These are phyloP conservation scores for Phialemonium atrogriseum DNA, from an alignment of 2,329 filamentous ascomycete species.

Conservation along the genomic window DNA sequence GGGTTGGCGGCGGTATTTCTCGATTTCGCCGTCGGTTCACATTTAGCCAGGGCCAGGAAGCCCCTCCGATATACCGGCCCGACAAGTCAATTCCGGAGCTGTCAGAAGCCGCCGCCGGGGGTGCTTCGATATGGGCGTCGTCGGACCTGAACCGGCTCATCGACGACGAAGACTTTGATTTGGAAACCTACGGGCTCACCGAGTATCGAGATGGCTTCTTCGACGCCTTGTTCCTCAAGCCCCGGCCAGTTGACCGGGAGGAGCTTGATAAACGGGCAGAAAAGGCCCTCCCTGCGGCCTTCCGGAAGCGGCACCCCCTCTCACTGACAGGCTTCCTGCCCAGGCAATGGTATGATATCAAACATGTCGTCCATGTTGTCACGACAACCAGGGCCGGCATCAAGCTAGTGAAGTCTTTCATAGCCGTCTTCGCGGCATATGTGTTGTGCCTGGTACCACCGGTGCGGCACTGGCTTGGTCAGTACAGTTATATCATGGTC, in stretches of 20 bases:
- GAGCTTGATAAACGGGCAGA: conserved; percentile 32
- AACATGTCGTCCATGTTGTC: conserved; percentile 29
- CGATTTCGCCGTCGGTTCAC: conserved; percentile 1
- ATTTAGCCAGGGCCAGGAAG: not conserved
- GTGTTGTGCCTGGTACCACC: conserved; percentile 43
- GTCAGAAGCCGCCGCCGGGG: not conserved
- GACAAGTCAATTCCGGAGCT: not conserved
- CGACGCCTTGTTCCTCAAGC: conserved; percentile 37
- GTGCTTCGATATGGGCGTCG: conserved; percentile 2
- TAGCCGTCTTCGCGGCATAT: conserved; percentile 50
- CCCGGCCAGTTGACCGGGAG: conserved; percentile 26
- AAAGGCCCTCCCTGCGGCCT: conserved; percentile 35
- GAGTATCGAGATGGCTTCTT: conserved; percentile 40
- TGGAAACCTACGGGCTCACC: conserved; percentile 32
- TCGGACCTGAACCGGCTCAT: conserved; percentile 4
- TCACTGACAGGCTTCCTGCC: conserved; percentile 38
- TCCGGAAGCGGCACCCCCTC: conserved; percentile 37
- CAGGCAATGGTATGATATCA: conserved; percentile 36
- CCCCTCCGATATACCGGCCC: not conserved
- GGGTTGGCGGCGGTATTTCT: not conserved
- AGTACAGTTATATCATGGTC: conserved; percentile 46
- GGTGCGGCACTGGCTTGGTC: conserved; percentile 41
- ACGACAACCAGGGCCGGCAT: conserved; percentile 42
- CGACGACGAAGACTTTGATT: conserved; percentile 8
- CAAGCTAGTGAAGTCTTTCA: conserved; percentile 41